Base-by-base conservation (phyloP, 805 yeast genomes). In the Groenewaldozyma salmanticensis region DNA sequence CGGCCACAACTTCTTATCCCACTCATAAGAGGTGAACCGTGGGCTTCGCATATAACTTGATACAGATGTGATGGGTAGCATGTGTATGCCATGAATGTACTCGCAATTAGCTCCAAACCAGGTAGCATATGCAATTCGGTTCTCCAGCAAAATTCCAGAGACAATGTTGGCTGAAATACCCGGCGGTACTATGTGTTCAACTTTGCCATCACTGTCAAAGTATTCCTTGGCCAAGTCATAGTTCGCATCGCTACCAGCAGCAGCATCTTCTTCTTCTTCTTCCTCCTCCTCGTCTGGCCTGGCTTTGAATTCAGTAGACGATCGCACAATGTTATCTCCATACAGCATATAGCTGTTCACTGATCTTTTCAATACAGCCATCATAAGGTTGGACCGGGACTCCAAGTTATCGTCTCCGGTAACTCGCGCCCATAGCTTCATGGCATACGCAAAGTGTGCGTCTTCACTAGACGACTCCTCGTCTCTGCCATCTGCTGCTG, bases 41-140 rank as follows among this genome's bases (percentile, higher is more conserved):
- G 78, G 68, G 15, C 64, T 58, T 44, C 88, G 68, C 33, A 79
- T 66, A 45, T 61, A 71, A 1, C 79, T 66, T 19, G 81, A 74
- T 15, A 69, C 66, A 1, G 85, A 81, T 0, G 83, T 79, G 21
- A 75, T 63, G 18, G 88, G 88, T 31, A 81, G 54, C 87, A 81
- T 81, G 57, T 81, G 87, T 45, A 81, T 81, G 3, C 90, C 90
- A 50, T 81, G 85, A 40, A 79, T 79, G 52, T 74, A 81, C 58
- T 79, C 79, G 32, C 64, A 60, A 41, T 71, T 62, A 44, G 63
- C 54, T 4, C 87, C 87, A 53, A 81, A 81, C 52, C 74, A 81
- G 2, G 88, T 81, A 5, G 84, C 73, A 62, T 81, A 78, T 53
- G 76, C 84, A 43, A 78, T 65, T 54, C 80, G 79, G 62, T 81